A percentile compares a stretch with the other conserved stretches of the same genome.
phyloP scores from a whole-genome alignment of 257 asterid species.

The Anisodus acutangulus region DNA sequence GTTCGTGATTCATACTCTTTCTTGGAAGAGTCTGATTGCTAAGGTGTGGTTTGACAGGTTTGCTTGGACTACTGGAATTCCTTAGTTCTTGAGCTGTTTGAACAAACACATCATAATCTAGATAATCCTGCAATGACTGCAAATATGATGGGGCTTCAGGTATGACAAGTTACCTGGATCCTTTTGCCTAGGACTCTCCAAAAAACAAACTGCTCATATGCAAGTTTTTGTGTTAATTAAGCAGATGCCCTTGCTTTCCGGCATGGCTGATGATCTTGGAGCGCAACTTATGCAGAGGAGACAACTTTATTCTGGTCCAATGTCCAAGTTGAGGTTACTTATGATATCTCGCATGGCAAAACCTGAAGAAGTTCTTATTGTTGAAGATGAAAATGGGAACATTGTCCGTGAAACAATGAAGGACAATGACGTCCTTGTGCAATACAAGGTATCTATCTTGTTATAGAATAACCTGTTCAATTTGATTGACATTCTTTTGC shows the following conservation, averaged over 20 bases:
- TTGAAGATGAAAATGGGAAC: constrained; percentile 98
- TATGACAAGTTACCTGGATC: constrained; percentile 30
- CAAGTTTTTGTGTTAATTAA: constrained; percentile 35
- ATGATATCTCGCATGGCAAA: constrained; percentile 99
- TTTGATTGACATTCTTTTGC: not conserved
- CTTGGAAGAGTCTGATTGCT: not conserved
- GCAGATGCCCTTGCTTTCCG: constrained; percentile 72
- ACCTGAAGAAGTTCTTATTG: constrained; percentile 98
- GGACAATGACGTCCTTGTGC: constrained; percentile 97
- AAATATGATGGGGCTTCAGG: constrained; percentile 90
- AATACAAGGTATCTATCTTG: constrained; percentile 71
- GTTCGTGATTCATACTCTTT: constrained; percentile 12
- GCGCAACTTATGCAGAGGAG: constrained; percentile 82
- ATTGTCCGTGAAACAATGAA: constrained; percentile 99
- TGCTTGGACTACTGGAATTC: constrained; percentile 99
- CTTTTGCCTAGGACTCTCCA: constrained; percentile 5
- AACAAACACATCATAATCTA: constrained; percentile 81
- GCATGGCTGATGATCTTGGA: constrained; percentile 79
- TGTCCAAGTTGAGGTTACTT: constrained; percentile 90
- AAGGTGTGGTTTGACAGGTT: constrained; percentile 57
- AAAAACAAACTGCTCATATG: not conserved
- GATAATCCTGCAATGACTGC: constrained; percentile 70
- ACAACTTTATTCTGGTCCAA: constrained; percentile 82
- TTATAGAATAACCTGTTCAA: not conserved
- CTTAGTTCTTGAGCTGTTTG: constrained; percentile 84